phyloP scores from a whole-genome alignment of 257 asterid genomes.

The Solanum piurae region DNA sequence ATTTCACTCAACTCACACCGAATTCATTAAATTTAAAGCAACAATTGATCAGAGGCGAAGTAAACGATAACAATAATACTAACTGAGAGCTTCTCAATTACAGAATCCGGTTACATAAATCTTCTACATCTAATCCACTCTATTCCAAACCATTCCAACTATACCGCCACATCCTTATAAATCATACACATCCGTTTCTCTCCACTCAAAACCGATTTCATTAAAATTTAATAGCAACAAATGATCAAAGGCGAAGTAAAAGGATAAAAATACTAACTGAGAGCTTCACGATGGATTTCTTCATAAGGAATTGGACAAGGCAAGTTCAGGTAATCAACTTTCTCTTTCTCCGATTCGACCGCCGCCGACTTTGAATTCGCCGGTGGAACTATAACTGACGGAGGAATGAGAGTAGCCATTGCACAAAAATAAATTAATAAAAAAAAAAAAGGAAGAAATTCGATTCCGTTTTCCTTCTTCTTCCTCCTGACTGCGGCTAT shows the following conservation, averaged over 20 bases:
- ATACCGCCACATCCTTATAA: background rate
- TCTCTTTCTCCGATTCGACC: slow-evolving; percentile 17
- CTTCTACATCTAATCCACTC: background rate
- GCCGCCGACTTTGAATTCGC: slow-evolving; percentile 27
- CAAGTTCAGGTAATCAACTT: slow-evolving; percentile 59
- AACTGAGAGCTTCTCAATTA: slow-evolving; percentile 57
- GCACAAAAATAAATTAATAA: background rate
- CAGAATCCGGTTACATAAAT: background rate
- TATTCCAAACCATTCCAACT: background rate
- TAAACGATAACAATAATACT: slow-evolving; percentile 1
- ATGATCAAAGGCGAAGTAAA: background rate
- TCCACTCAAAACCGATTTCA: background rate
- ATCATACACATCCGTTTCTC: background rate
- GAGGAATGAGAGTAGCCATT: slow-evolving; percentile 63
- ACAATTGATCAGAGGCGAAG: background rate
- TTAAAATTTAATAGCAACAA: background rate
- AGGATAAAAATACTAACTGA: slow-evolving; percentile 41
- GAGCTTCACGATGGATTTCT: slow-evolving; percentile 94
- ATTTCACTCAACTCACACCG: background rate
- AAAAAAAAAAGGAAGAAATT: background rate
- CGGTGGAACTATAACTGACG: slow-evolving; percentile 25
- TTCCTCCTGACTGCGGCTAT: slow-evolving; percentile 9
- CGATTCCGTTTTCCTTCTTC: slow-evolving; percentile 5
- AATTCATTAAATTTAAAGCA: no score
- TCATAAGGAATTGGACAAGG: slow-evolving; percentile 96